A percentile compares a stretch with the other conserved stretches of the same genome.
Conservation (phyloP, 2,329 filamentous ascomycete species). For the Chlorencoelia australis region DNA sequence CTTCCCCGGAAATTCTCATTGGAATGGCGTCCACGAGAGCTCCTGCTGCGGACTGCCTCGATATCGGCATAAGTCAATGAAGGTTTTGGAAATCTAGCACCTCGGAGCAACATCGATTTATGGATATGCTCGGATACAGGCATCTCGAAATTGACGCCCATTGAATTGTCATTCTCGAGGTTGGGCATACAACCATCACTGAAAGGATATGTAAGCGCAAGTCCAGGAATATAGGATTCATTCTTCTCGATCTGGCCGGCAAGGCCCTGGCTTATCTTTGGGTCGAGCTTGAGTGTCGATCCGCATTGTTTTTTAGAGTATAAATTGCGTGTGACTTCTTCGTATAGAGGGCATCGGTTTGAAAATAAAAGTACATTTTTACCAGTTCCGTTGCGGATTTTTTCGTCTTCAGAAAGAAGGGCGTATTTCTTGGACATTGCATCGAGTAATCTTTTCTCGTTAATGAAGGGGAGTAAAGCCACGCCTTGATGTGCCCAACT, state of each 20-base stretch:
- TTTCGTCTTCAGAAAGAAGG: slow-evolving; percentile 65
- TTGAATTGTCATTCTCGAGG: slow-evolving; percentile 75
- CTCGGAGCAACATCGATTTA: slow-evolving; percentile 89
- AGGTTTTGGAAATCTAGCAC: slow-evolving; percentile 61
- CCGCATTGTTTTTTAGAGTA: slow-evolving; percentile 79
- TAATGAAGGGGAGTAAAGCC: slow-evolving; percentile 88
- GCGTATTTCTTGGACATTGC: slow-evolving; percentile 81
- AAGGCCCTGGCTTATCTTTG: slow-evolving; percentile 65
- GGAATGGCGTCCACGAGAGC: no score
- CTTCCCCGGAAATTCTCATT: no score
- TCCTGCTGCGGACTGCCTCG: no score
- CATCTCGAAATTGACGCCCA: slow-evolving; percentile 80
- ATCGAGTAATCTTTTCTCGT: slow-evolving; percentile 72
- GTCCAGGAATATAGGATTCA: slow-evolving; percentile 74
- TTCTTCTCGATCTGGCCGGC: slow-evolving; percentile 75
- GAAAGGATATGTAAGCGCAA: slow-evolving; percentile 68
- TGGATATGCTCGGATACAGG: slow-evolving; percentile 63
- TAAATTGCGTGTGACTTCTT: slow-evolving; percentile 76
- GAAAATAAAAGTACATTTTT: slow-evolving; percentile 77
- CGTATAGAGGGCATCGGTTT: slow-evolving; percentile 80
- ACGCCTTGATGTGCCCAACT: slow-evolving; percentile 98
- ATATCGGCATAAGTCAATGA: slow-evolving; percentile 69
- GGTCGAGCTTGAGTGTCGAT: slow-evolving; percentile 61
- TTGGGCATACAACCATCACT: slow-evolving; percentile 61
- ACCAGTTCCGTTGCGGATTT: slow-evolving; percentile 67